Conservation (phyloP, 306 rosid genomes). For the Pyrus pyrifolia region DNA sequence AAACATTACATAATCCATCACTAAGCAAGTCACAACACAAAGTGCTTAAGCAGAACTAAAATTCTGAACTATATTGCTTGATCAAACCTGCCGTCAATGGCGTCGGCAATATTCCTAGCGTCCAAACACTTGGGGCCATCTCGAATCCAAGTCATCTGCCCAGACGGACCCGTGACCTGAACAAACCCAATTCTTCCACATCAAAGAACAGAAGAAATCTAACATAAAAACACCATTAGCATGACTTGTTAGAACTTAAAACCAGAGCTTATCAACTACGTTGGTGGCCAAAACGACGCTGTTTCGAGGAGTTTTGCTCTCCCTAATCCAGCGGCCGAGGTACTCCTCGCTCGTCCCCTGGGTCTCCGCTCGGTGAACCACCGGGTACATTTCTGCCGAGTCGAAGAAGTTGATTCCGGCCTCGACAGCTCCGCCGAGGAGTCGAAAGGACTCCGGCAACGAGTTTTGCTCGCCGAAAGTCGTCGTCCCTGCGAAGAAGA, state of each 20-base stretch:
- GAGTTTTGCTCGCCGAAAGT: conserved; percentile 88
- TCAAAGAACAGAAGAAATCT: background rate
- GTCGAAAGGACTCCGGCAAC: conserved; percentile 46
- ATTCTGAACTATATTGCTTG: background rate
- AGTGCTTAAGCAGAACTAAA: background rate
- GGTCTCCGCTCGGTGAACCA: conserved; percentile 73
- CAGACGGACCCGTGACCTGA: too few relatives aligned
- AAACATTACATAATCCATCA: conserved; percentile 29
- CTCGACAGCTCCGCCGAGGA: conserved; percentile 58
- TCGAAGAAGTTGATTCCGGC: conserved; percentile 87
- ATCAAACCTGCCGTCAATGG: conserved; percentile 66
- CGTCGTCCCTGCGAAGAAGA: conserved; percentile 60
- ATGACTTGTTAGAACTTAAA: background rate
- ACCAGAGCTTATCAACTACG: conserved; percentile 23
- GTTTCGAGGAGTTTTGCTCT: conserved; percentile 50
- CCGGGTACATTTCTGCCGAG: conserved; percentile 94
- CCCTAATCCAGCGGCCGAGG: conserved; percentile 72
- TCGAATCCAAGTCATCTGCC: conserved; percentile 73
- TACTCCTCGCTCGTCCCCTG: conserved; percentile 81
- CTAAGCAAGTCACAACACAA: background rate
- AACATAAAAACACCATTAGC: background rate
- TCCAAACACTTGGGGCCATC: conserved; percentile 77
- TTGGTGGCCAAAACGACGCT: conserved; percentile 64
- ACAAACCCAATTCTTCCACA: background rate
- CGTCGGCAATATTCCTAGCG: conserved; percentile 53